Conservation (phyloP, 2,329 filamentous ascomycete genomes). For the Verticillium dahliae region DNA sequence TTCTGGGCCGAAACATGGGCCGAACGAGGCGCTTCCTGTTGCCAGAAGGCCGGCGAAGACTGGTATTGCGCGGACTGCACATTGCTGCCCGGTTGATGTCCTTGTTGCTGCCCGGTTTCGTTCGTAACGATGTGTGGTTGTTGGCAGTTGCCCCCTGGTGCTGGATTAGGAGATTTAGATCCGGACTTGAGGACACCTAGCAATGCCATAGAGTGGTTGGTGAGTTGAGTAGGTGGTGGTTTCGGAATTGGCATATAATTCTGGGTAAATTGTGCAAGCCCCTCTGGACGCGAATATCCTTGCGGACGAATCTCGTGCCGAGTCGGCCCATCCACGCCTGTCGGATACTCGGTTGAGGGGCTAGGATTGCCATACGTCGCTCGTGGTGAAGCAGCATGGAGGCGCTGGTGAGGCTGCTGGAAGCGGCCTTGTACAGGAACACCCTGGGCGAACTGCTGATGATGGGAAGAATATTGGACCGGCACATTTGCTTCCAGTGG, state of each 20-base stretch:
- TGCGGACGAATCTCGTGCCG: neutral
- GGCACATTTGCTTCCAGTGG: neutral
- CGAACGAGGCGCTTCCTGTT: neutral
- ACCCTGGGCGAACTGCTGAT: neutral
- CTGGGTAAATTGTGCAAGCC: conserved; percentile 3
- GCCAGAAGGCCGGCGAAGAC: neutral
- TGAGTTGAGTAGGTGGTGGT: conserved; percentile 18
- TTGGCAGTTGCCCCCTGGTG: neutral
- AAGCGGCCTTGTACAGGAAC: neutral
- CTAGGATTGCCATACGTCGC: conserved; percentile 31
- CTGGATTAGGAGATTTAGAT: neutral
- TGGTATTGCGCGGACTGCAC: neutral
- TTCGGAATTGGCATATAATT: conserved; percentile 5
- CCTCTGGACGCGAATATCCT: neutral
- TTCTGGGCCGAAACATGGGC: neutral
- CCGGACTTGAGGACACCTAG: conserved; percentile 32
- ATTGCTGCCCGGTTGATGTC: neutral
- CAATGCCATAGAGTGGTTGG: conserved; percentile 27
- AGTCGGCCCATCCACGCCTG: neutral
- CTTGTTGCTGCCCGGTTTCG: neutral
- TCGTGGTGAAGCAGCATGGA: conserved; percentile 48
- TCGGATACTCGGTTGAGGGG: neutral
- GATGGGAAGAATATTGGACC: neutral
- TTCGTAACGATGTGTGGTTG: neutral
- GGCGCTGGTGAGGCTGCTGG: conserved; percentile 22